phyloP scores from a whole-genome alignment of 78 protist genomes.

The Thecamonas trahens region DNA sequence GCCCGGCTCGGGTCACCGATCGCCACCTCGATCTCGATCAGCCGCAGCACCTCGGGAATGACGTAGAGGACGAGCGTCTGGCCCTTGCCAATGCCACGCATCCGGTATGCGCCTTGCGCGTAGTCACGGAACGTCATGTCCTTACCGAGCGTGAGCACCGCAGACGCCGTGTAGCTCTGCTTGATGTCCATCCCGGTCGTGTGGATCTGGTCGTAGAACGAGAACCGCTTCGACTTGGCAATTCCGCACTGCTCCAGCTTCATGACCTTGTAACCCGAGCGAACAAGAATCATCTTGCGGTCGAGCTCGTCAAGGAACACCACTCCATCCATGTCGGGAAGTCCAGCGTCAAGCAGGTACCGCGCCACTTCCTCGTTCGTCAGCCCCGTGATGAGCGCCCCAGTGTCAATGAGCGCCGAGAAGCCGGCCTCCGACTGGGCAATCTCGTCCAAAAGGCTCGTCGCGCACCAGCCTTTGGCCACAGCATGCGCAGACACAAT shows the following conservation, averaged over 20 bases:
- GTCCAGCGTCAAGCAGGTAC: constrained; percentile 17
- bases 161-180: constrained; percentile 52
- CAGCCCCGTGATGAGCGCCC: constrained; percentile 62
- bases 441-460: constrained; percentile 5
- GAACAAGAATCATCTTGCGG: constrained; percentile 33
- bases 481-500: constrained; percentile 4
- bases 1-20: no score
- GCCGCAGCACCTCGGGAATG: constrained; percentile 34
- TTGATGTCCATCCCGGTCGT: constrained; percentile 76
- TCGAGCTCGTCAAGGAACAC: constrained; percentile 50
- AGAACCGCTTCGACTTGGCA: constrained; percentile 33
- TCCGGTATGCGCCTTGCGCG: constrained; percentile 74
- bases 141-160: constrained; percentile 73
- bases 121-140: constrained; percentile 79
- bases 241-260: constrained; percentile 57
- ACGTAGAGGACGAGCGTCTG: constrained; percentile 46
- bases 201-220: constrained; percentile 77
- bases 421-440: constrained; percentile 31
- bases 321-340: constrained; percentile 29
- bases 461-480: constrained; percentile 21
- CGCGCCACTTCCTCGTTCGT: constrained; percentile 57
- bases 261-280: not conserved
- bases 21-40: constrained; percentile 1
- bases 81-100: constrained; percentile 75
- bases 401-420: constrained; percentile 74